Base-by-base conservation (phyloP, 352 stramenopile genomes). In the Globisporangium carolinianum region DNA sequence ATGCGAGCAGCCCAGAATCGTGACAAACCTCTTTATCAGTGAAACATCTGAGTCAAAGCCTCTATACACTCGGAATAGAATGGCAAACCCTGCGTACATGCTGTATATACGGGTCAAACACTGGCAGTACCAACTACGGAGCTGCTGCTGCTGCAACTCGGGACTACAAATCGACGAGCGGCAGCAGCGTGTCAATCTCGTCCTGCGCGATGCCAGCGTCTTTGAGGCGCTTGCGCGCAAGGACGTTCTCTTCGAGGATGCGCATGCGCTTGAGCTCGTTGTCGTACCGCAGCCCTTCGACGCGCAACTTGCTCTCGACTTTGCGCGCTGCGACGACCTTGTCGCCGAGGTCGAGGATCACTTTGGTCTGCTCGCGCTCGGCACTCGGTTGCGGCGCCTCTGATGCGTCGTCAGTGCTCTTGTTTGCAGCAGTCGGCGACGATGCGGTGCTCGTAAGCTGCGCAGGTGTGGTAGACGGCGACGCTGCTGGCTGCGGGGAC, bases 221-320 rank as follows among this genome's bases (percentile, higher is more conserved):
- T 17, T 63, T 58, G 6, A 63, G 58, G 2, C 58, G 58, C 51
- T 63, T 63, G 58, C 58, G 58, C 17, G 58, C 58, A 36, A 63
- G 58, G 37, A 63, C 53, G 58, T 58, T 58, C 45, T 63, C 58
- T 47, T 63, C 58, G 12, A 63, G 36, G 38, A 63, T 63, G 43
- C 57, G 57, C 51, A 63, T 58, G 36, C 58, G 58, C 51, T 63
- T 63, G 58, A 63, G 52, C 51, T 51, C 45, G 38, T 63, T 63
- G 51, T 63, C 58, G 37, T 63, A 63, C 42, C 39, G 51, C 51
- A 63, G 51, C 0, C 58, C 58, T 47, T 63, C 58, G 17, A 63
- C 58, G 24, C 58, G 58, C 35, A 63, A 45, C 32, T 63, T 52
- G 12, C 37, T 45, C 45, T 63, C 58, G 17, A 53, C 43, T 37